Evolutionary conservation across 306 rosid genomes (phyloP), one percentile per base, ranked within the genome.

Genomic region (Arachis stenosperma): DNA sequence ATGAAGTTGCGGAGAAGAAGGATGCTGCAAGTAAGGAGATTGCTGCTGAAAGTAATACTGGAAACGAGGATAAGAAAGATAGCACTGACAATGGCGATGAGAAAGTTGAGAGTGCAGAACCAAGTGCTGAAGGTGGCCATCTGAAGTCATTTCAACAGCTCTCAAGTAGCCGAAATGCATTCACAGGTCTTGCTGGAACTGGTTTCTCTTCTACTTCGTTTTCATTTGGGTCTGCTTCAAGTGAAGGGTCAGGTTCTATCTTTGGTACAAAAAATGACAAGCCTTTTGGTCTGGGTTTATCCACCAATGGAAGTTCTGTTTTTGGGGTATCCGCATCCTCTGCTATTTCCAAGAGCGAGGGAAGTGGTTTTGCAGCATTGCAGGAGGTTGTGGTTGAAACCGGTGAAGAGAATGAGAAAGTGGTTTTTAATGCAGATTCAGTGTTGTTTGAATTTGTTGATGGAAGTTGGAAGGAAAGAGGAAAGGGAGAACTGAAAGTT

Each of bases 391-490:
- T 85, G 14, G 90, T 94, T 56, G 96, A 91, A 83, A 94, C 99
- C 0, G 97, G 98, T 7, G 99, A 94, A 86, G 99, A 94, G 83
- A 87, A 94, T 15, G 99, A 94, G 74, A 83, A 78, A 59, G 89
- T 54, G 2, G 86, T 88, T 75, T 94, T 94, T 55, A 85, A 74
- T 77, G 95, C 99, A 14, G 96, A 90, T 63, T 90, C 98, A 1
- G 73, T 81, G 15, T 67, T 94, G 80, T 94, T 91, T 54, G 99
- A 94, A 62, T 94, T 85, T 74, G 84, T 58, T 0, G 92, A 88
- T 61, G 88, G 90, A 54, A 84, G 95, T 52, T 94, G 99, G 99
- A 94, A 91, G 86, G 99, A 94, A 79, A 91, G 97, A 7, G 99
- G 99, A 43, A 94, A 94, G 77, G 99, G 99, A 27, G 99, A 91